Evolutionary conservation across 2,329 filamentous ascomycete species (phyloP).

Genomic region (Ophiostoma quercus): DNA sequence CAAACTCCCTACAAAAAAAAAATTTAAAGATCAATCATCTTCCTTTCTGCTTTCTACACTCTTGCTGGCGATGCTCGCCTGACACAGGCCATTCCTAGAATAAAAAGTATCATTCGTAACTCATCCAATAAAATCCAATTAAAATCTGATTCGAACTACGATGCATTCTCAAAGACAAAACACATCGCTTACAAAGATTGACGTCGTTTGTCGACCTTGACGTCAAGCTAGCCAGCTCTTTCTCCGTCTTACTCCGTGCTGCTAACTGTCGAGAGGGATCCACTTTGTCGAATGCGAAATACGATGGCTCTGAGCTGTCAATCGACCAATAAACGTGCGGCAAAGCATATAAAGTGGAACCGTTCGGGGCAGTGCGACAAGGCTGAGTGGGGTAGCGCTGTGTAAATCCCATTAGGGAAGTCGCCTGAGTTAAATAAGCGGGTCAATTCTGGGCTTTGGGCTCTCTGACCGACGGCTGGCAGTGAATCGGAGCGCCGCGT

Average conservation of each 20-base stretch:
- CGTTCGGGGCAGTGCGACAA: background rate
- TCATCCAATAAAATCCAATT: background rate
- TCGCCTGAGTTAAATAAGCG: slow-evolving; percentile 3
- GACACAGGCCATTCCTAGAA: too few relatives aligned
- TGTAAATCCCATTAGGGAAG: slow-evolving; percentile 6
- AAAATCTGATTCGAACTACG: background rate
- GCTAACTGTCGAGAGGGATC: background rate
- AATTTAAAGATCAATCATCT: too few relatives aligned
- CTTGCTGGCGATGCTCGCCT: too few relatives aligned
- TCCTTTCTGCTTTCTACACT: too few relatives aligned
- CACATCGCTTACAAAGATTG: background rate
- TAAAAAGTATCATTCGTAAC: too few relatives aligned
- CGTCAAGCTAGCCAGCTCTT: background rate
- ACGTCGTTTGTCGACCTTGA: background rate
- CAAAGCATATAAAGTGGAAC: background rate
- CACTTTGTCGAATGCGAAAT: slow-evolving; percentile 8
- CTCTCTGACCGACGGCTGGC: background rate
- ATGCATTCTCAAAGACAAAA: background rate
- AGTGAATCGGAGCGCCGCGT: slow-evolving; percentile 1
- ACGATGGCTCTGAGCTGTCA: background rate
- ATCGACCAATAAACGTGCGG: background rate
- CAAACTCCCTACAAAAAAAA: too few relatives aligned
- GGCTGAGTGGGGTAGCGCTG: slow-evolving; percentile 13
- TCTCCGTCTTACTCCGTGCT: slow-evolving; percentile 8
- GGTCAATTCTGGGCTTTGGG: background rate